phyloP scores from a whole-genome alignment of 495 filamentous ascomycete species.

The Neurospora cerealis region DNA sequence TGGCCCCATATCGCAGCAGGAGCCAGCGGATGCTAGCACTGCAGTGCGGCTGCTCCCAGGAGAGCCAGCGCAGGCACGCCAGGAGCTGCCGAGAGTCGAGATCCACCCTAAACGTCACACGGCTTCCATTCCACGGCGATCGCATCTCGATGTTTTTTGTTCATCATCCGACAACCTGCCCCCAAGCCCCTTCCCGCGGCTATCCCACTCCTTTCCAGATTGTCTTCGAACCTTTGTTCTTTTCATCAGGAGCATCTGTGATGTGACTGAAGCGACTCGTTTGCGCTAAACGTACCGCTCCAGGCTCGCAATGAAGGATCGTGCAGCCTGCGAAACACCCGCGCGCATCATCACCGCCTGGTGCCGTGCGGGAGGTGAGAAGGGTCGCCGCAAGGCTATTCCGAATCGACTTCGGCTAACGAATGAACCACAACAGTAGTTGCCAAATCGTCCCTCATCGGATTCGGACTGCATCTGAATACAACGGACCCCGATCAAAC shows the following conservation, averaged over 20 bases:
- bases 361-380: background rate
- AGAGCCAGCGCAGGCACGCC: background rate
- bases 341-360: background rate
- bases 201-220: background rate
- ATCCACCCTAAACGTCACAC: background rate
- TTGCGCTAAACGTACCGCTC: background rate
- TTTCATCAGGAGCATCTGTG: background rate
- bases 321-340: background rate
- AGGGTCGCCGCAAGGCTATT: background rate
- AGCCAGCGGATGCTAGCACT: background rate
- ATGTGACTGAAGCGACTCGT: background rate
- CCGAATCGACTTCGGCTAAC: background rate
- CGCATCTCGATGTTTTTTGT: background rate
- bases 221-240: background rate
- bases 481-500: background rate
- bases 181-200: background rate
- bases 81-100: background rate
- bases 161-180: background rate
- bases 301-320: background rate
- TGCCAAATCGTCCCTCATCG: background rate
- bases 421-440: background rate
- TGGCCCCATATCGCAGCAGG: background rate
- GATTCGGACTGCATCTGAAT: background rate
- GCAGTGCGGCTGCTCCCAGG: background rate
- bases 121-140: background rate